Conservation (phyloP, 2,329 filamentous ascomycete genomes). For the Xylaria digitata region DNA sequence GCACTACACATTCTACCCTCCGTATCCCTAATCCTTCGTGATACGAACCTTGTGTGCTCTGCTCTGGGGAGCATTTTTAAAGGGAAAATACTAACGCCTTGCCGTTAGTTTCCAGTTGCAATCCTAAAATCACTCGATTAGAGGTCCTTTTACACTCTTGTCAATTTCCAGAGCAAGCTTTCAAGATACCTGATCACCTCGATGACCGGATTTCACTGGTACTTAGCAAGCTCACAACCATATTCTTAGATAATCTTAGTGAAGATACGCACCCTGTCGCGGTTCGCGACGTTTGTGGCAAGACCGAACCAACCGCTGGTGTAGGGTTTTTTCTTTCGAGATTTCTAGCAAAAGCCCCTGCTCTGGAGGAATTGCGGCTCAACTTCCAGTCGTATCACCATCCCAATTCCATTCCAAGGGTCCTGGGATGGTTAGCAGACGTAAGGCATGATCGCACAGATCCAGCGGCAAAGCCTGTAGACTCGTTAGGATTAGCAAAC, state of each 20-base stretch:
- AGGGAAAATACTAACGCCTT: constrained; percentile 15
- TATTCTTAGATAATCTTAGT: constrained; percentile 55
- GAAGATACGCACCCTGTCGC: neutral
- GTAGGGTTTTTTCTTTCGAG: constrained; percentile 41
- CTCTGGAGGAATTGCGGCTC: constrained; percentile 64
- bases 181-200: constrained; percentile 58
- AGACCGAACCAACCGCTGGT: neutral
- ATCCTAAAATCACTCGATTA: constrained; percentile 53
- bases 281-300: neutral
- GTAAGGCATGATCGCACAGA: neutral
- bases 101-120: constrained; percentile 25
- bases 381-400: constrained; percentile 55
- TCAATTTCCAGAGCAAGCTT: constrained; percentile 56
- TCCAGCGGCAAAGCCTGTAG: neutral
- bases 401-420: constrained; percentile 35
- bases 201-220: constrained; percentile 54
- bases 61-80: neutral
- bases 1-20: constrained; percentile 38
- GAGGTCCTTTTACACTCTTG: constrained; percentile 59
- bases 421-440: constrained; percentile 56
- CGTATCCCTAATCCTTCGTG: neutral
- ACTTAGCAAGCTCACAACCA: constrained; percentile 58
- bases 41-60: neutral
- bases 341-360: constrained; percentile 56
- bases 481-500: neutral